phyloP scores from a whole-genome alignment of 139 green algal genomes.

The Chara braunii region DNA sequence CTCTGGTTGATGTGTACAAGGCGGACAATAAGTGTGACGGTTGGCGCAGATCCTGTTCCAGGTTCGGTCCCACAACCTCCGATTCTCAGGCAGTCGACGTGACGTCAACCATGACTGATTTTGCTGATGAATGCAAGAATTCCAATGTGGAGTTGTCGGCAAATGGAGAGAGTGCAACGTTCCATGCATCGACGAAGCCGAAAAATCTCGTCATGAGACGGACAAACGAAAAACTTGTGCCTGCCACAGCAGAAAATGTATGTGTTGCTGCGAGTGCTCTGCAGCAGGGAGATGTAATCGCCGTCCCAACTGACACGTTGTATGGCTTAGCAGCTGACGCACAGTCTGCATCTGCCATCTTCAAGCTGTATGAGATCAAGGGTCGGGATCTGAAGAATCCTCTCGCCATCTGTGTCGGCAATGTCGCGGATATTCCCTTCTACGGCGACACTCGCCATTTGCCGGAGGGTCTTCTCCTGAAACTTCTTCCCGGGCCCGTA shows the following conservation, averaged over 20 bases:
- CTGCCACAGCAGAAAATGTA: constrained; percentile 1
- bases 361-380: constrained; percentile 42
- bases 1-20: no score
- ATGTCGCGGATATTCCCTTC: constrained; percentile 32
- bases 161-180: no score
- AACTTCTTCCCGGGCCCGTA: constrained; percentile 38
- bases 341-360: constrained; percentile 25
- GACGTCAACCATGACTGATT: no score
- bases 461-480: constrained; percentile 25
- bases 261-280: constrained; percentile 19
- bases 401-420: constrained; percentile 40
- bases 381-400: constrained; percentile 26
- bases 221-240: no score
- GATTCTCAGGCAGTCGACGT: no score
- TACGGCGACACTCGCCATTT: constrained; percentile 39
- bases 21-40: no score
- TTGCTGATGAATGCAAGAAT: no score
- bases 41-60: no score
- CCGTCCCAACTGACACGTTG: constrained; percentile 44
- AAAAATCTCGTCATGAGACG: no score
- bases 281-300: constrained; percentile 26
- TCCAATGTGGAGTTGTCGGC: no score
- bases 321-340: constrained; percentile 44
- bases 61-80: no score
- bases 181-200: no score